Conservation (phyloP, 805 yeast species). For the Sporopachydermia lactativora region DNA sequence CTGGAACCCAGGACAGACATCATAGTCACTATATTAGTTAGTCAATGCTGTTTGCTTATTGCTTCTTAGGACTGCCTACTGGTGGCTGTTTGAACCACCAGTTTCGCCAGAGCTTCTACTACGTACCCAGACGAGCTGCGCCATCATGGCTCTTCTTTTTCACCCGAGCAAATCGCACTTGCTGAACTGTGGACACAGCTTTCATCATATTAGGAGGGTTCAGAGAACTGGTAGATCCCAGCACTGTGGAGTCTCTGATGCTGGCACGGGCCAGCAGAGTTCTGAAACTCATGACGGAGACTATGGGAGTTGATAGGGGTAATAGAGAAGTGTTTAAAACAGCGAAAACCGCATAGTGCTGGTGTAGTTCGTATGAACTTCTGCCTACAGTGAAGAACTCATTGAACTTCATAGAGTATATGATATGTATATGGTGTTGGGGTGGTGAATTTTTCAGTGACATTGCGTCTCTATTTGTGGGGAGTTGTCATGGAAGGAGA, state of each 20-base stretch:
- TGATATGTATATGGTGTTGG: no score
- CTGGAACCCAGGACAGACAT: constrained; percentile 77
- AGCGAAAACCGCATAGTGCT: no score
- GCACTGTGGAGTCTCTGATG: not conserved
- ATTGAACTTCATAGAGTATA: no score
- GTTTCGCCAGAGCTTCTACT: constrained; percentile 17
- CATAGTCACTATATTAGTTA: constrained; percentile 24
- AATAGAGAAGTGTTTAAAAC: no score
- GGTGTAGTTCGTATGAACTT: no score
- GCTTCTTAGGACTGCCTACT: constrained; percentile 17
- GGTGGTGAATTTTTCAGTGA: no score
- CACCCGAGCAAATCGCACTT: not conserved
- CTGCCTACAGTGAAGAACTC: no score
- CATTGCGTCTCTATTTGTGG: no score
- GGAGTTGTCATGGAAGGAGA: no score
- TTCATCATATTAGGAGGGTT: not conserved
- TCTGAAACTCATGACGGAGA: not conserved
- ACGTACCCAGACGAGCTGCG: not conserved
- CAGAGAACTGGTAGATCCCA: not conserved
- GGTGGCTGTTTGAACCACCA: constrained; percentile 14
- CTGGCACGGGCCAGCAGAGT: not conserved
- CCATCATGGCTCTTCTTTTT: constrained; percentile 1
- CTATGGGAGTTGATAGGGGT: no score
- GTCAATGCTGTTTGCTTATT: constrained; percentile 14
- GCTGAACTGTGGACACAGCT: not conserved